Evolutionary conservation across 2,329 filamentous ascomycete genomes (phyloP).

Genomic region (Neonectria ditissima): DNA sequence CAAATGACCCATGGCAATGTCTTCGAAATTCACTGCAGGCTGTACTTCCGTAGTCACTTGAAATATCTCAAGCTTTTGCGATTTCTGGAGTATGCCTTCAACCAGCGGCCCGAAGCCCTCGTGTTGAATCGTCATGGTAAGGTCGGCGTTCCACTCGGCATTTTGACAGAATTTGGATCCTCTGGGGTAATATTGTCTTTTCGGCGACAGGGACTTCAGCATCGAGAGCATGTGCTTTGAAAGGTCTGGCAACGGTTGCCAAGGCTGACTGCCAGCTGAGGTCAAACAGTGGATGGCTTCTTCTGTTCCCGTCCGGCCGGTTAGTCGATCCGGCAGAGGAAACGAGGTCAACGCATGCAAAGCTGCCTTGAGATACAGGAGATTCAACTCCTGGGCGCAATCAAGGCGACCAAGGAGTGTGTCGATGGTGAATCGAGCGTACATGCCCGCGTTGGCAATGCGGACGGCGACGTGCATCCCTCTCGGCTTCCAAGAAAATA

Average conservation of each 20-base stretch:
- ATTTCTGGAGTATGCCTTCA: conserved; percentile 46
- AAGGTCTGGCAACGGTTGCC: conserved; percentile 49
- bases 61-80: conserved; percentile 39
- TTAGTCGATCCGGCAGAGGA: conserved; percentile 67
- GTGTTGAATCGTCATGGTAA: conserved; percentile 53
- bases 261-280: conserved; percentile 64
- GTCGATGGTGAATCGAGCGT: conserved; percentile 66
- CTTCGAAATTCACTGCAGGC: no score
- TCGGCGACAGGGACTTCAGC: conserved; percentile 44
- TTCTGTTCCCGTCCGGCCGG: conserved; percentile 69
- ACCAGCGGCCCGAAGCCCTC: conserved; percentile 51
- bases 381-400: conserved; percentile 66
- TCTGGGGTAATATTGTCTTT: conserved; percentile 53
- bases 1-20: no score
- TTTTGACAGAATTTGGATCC: conserved; percentile 50
- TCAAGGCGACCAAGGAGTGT: conserved; percentile 65
- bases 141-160: conserved; percentile 46
- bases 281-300: conserved; percentile 64
- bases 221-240: conserved; percentile 9
- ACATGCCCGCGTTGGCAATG: conserved; percentile 48
- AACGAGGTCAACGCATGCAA: conserved; percentile 72
- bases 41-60: no score
- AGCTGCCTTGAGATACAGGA: conserved; percentile 68
- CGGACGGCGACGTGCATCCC: conserved; percentile 58
- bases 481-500: conserved; percentile 45